Base-by-base conservation (phyloP, 2,329 filamentous ascomycete species). In the Cercospora sp. region DNA sequence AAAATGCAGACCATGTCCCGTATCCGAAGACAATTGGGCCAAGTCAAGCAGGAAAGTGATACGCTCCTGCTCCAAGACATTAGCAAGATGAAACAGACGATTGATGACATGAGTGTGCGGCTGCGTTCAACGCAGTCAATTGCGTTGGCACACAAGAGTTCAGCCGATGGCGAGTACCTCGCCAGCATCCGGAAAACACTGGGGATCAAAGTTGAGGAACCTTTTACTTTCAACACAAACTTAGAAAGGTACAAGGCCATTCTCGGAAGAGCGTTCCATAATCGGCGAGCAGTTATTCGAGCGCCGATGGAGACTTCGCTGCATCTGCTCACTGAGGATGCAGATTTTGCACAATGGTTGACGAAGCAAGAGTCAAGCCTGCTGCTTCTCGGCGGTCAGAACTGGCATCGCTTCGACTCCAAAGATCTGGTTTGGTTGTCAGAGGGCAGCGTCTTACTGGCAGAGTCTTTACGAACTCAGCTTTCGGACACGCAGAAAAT, bases 41-140 rank as follows among this genome's bases (percentile, higher is more conserved):
- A 66, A 45, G 42, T 69, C 12, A 42, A 64, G 13, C 23, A 63
- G 23, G 64, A 63, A 26, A 45, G 18, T 30, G 67, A 69, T 3
- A 42, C 58, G 5, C 18, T 68, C 3, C 60, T 65, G 57, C 31
- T 68, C 5, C 16, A 57, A 36, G 31, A 57, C 8, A 68, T 68
- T 8, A 39, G 36, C 36, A 39, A 39, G 36, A 39, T 39, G 36
- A 39, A 39, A n/a, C 36, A 39, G 16, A 39, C 36, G 13, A 39
- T 39, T 6, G 36, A 39, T 8, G 36, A 39, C 6, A 39, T 39
- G 36, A 39, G 36, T 7, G 36, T 39, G 36, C 36, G 36, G 13
- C 5, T 39, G 16, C 36, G 36, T 39, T 39, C 36, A 6, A 39
- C 36, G 36, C 36, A 39, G 16, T 39, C 36, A 6, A 39, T 39